phyloP scores from a whole-genome alignment of 2,329 filamentous ascomycete genomes.

The Talaromyces piceae region DNA sequence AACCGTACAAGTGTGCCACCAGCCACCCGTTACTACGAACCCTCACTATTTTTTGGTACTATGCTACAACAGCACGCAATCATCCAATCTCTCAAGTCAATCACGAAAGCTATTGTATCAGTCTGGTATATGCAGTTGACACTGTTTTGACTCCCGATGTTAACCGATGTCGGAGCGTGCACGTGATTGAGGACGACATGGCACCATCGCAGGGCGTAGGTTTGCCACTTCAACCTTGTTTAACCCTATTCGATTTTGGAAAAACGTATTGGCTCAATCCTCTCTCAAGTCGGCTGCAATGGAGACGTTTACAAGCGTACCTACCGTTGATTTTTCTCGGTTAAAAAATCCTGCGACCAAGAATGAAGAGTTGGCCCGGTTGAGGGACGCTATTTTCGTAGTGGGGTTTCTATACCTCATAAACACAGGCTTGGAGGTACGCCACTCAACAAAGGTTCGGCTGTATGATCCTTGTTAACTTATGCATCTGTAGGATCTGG shows the following conservation, averaged over 20 bases:
- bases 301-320: neutral
- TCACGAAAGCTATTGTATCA: too few relatives aligned
- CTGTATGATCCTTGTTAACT: too few relatives aligned
- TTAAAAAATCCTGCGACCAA: slow-evolving; percentile 20
- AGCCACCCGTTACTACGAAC: too few relatives aligned
- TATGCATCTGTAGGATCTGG: slow-evolving; percentile 7
- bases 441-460: neutral
- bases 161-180: neutral
- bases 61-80: too few relatives aligned
- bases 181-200: neutral
- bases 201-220: neutral
- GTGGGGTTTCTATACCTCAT: slow-evolving; percentile 30
- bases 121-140: too few relatives aligned
- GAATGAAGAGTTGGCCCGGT: slow-evolving; percentile 16
- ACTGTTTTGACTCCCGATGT: neutral
- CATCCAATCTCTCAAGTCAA: too few relatives aligned
- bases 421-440: slow-evolving; percentile 28
- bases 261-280: neutral
- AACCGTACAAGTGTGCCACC: too few relatives aligned
- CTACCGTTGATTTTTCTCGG: slow-evolving; percentile 20
- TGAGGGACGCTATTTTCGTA: slow-evolving; percentile 28
- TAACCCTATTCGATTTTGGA: neutral
- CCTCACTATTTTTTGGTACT: too few relatives aligned
- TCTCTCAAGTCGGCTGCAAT: neutral
- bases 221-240: neutral